Evolutionary conservation across 768 basidiomycete species (phyloP), one percentile per base, ranked within the genome.

Genomic region (Dentipellis fragilis): DNA sequence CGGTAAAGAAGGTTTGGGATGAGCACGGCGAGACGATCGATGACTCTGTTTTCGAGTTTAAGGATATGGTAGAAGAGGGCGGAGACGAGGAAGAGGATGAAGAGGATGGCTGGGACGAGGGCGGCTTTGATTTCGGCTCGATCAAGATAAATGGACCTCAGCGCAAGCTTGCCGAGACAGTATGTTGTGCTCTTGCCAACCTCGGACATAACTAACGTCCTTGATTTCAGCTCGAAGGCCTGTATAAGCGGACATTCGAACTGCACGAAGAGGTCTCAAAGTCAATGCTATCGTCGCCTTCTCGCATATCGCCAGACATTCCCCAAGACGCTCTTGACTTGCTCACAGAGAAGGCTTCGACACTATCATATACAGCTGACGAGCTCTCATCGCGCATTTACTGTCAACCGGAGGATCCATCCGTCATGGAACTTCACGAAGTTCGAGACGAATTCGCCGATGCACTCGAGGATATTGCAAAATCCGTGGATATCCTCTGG

Each of bases 1-100:
- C 66, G 11, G 62, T 65, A 19, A 53, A 52, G 22, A 61, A 57
- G 45, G 39, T 55, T 10, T 67, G 67, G 63, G 40, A 49, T 11
- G 61, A 62, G 48, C 54, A 62, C 12, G 49, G 39, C 12, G 61
- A 45, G 1, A 57, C 53, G 23, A 29, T 62, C 6, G 40, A 39
- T 17, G 61, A 62, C n/a, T 59, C 61, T 10, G 45, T 19, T 7
- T 23, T 46, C 17, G 49, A 42, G 37, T 58, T 62, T 3, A 55
- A 57, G 12, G 53, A 54, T 10, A 22, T 22, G 21, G 22, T 21
- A 14, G 22, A 49, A 14, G 53, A 50, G 23, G 49, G 10, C 1
- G 11, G n/a, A 29, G 49, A 51, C 0, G 53, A 51, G 2, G 39
- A 17, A 8, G 17, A 49, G 17, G 51, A 35, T 1, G 38, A 40